Base-by-base conservation (phyloP, 345 rosid genomes). In the Moringa oleifera region DNA sequence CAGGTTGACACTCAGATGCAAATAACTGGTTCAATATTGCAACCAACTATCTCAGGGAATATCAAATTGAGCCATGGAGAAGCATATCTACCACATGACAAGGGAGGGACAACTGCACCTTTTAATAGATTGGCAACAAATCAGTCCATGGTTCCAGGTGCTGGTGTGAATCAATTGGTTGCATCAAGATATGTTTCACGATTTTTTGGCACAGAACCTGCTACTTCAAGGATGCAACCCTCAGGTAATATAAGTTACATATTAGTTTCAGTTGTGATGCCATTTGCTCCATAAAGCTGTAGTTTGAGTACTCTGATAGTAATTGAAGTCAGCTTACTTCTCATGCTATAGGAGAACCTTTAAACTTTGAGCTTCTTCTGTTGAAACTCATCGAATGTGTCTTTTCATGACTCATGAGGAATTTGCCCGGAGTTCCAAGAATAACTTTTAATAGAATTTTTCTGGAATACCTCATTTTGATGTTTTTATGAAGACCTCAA, bases 21-120 rank as follows among this genome's bases (percentile, higher is more conserved):
- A 77, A 77, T 90, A 77, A 80, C 88, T 55, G 99, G 99, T 68
- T 93, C 99, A 15, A 90, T 93, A 67, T 64, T 90, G 74, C 97
- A 93, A 71, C 99, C 97, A 77, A 86, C 79, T 72, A 86, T 94
- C 70, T 94, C 99, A 33, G 97, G 99, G 73, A 86, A 82, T 66
- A 83, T 94, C 57, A 88, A 94, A 76, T 75, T 94, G 80, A 90
- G 97, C 81, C 97, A 83, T 16, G 97, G 99, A 71, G 97, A 94
- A 81, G 97, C 99, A 72, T 94, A 94, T 83, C 79, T 94, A 33
- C 97, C 97, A 19, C 99, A 94, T 73, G 99, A 94, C 73, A 93
- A 82, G 75, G 95, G 99, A 68, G 84, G 90, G 19, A 89, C 88
- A 70, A 79, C 86, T 51, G 75, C 85, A 61, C 74, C 95, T 63